Evolutionary conservation across 2,329 filamentous ascomycete species (phyloP).

Genomic region (Rutstroemia sp.): DNA sequence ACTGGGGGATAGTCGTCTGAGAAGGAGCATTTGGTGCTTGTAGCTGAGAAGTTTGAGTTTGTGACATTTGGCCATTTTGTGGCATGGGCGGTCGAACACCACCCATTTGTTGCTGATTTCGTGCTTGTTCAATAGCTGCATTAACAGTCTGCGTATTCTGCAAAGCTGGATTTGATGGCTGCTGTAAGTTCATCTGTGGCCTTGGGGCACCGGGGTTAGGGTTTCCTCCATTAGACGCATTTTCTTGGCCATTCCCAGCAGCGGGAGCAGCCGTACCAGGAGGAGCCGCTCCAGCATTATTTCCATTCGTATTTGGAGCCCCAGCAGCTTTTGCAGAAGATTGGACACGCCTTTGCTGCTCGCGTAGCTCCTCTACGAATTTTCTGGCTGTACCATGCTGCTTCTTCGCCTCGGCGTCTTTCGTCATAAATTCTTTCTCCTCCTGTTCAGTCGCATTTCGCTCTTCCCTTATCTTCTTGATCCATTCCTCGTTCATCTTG

Average conservation of each 20-base stretch:
- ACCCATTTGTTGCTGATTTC: slow-evolving; percentile 29
- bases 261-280: not conserved
- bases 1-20: slow-evolving; percentile 13
- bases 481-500: slow-evolving; percentile 35
- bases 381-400: slow-evolving; percentile 39
- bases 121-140: slow-evolving; percentile 29
- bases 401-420: slow-evolving; percentile 39
- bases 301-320: not conserved
- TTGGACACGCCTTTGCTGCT: slow-evolving; percentile 27
- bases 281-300: not conserved
- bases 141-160: slow-evolving; percentile 29
- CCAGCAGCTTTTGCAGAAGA: slow-evolving; percentile 12
- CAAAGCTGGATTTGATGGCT: slow-evolving; percentile 23
- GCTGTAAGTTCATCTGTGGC: slow-evolving; percentile 26
- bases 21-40: slow-evolving; percentile 18
- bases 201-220: slow-evolving; percentile 18
- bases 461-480: slow-evolving; percentile 37
- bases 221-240: not conserved
- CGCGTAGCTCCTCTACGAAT: slow-evolving; percentile 42
- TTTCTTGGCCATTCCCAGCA: too few relatives aligned
- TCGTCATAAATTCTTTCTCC: slow-evolving; percentile 36
- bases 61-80: slow-evolving; percentile 16
- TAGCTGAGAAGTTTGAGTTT: slow-evolving; percentile 12
- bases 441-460: slow-evolving; percentile 42
- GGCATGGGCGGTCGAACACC: slow-evolving; percentile 21